A percentile compares a stretch with the other conserved stretches of the same genome.
phyloP scores from a whole-genome alignment of 129 eudicot genomes.

The Deinandra increscens region DNA sequence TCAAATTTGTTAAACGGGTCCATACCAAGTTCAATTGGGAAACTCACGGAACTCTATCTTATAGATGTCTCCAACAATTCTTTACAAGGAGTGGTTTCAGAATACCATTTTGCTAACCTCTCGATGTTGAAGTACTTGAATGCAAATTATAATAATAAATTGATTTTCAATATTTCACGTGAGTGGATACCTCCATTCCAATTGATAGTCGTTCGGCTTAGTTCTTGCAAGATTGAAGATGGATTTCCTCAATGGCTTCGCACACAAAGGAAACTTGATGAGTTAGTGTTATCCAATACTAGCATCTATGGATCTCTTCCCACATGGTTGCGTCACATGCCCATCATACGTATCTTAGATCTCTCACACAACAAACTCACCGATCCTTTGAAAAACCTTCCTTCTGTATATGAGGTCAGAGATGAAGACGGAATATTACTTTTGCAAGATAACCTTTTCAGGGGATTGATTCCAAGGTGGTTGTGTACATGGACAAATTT shows the following conservation, averaged over 20 bases:
- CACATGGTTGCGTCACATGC: too few species aligned
- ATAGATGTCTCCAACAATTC: background rate
- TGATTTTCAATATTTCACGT: too few species aligned
- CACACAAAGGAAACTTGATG: too few species aligned
- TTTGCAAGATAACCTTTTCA: background rate
- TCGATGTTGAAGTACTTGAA: slow-evolving; percentile 37
- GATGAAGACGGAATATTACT: background rate
- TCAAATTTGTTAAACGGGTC: background rate
- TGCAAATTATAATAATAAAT: too few species aligned
- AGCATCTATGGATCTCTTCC: too few species aligned
- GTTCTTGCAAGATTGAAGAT: too few species aligned
- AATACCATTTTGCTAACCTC: background rate
- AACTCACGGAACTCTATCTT: background rate
- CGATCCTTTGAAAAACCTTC: background rate
- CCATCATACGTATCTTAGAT: too few species aligned
- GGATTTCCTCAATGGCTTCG: too few species aligned
- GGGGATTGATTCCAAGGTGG: background rate
- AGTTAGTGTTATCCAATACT: too few species aligned
- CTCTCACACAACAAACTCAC: too few species aligned
- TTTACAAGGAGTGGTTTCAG: background rate
- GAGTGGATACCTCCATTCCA: too few species aligned
- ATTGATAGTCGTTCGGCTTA: too few species aligned
- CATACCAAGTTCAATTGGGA: background rate
- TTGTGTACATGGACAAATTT: background rate
- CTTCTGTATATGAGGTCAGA: background rate